Percentiles rank a stretch among this genome's conserved stretches.
These are phyloP conservation scores for Phytopythium cucurbitacearum DNA, from an alignment of 352 stramenopile genomes.

Conservation along the genomic window DNA sequence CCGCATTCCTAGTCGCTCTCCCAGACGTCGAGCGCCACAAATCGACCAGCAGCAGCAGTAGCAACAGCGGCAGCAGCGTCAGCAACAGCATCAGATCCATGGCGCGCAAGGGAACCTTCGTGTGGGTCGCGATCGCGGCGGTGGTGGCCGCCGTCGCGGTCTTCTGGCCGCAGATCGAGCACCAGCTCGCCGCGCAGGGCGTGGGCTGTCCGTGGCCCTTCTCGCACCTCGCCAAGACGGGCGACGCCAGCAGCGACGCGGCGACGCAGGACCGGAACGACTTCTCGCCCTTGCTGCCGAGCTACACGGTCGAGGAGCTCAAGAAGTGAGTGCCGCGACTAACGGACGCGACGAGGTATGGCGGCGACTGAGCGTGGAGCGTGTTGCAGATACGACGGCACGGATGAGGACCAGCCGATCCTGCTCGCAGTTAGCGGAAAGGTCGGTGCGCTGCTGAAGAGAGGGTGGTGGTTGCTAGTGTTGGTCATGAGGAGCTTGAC, in stretches of 20 bases:
- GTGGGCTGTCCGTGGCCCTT: conserved; percentile 69
- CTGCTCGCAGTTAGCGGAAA: conserved; percentile 68
- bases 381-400: conserved; percentile 52
- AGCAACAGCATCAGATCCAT: conserved; percentile 5
- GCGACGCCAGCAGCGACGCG: conserved; percentile 15
- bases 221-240: conserved; percentile 31
- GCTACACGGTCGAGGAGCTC: conserved; percentile 66
- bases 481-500: conserved; percentile 7
- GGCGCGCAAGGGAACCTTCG: conserved; percentile 28
- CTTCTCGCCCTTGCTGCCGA: conserved; percentile 7
- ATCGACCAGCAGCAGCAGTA: neutral
- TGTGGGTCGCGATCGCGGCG: conserved; percentile 45
- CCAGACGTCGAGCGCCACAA: neutral
- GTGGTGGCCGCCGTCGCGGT: conserved; percentile 51
- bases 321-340: conserved; percentile 24
- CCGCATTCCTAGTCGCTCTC: too few relatives aligned
- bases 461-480: too few relatives aligned
- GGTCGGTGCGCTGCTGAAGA: conserved; percentile 14
- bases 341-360: neutral
- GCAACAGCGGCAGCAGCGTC: too few relatives aligned
- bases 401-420: conserved; percentile 59
- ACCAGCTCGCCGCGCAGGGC: conserved; percentile 45
- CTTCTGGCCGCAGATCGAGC: conserved; percentile 70
- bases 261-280: conserved; percentile 7
- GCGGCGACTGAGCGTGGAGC: conserved; percentile 5